Base-by-base conservation (phyloP, 257 asterid genomes). In the Fraxinus pennsylvanica region DNA sequence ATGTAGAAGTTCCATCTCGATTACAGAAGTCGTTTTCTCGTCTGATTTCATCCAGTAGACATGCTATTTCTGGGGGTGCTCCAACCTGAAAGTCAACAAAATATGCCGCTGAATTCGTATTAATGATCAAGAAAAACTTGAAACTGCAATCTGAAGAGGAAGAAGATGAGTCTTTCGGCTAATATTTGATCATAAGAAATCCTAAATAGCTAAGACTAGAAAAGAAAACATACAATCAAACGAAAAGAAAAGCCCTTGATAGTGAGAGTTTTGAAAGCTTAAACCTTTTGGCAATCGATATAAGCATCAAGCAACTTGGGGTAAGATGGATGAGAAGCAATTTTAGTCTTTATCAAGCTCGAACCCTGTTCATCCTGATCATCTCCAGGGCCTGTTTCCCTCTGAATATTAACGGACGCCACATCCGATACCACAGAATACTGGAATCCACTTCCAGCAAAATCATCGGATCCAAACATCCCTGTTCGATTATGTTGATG, bases 221-320 rank as follows among this genome's bases (percentile, higher is more conserved):
- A 59, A 63, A 38, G 25, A 27, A 38, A 39, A 21, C 6, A 14
- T 0, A 72, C 9, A 72, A 41, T 25, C 50, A 7, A 35, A 8
- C 15, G 14, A 9, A 43, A 43, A 43, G 52, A 43, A 43, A 43
- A 43, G 52, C 15, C 52, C 15, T 43, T 43, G 30, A 39, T 9
- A 70, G 33, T 14, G 41, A 33, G 75, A 59, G 17, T 25, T 45
- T 12, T 21, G 71, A 65, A 75, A 77, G 73, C 65, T 33, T 32
- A 39, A 75, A 87, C 89, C 91, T 85, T 87, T 71, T 82, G 91
- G 81, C 91, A 87, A 52, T 87, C 88, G 21, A 87, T 80, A 82
- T 87, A 85, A 45, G 91, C 91, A 35, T 82, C 66, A 21, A 87
- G 82, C 47, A 87, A 80, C 63, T 81, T 85, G 0, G 88, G 88